Evolutionary conservation across 257 asterid genomes (phyloP).

Genomic region (Marsdenia floribunda): DNA sequence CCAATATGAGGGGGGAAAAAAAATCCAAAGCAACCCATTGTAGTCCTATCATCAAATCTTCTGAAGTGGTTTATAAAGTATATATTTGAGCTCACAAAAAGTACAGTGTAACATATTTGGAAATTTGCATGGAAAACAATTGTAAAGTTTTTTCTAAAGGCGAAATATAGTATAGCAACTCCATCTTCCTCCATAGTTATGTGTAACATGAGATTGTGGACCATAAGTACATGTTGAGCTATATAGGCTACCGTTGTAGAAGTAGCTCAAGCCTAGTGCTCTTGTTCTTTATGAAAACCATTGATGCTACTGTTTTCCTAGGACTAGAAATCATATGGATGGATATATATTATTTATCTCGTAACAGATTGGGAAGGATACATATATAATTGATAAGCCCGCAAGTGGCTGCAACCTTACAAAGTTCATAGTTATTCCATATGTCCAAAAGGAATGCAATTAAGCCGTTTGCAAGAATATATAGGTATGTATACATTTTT

Average conservation of each 20-base stretch:
- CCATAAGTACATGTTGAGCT: not conserved
- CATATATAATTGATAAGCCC: too few relatives aligned
- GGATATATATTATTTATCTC: not conserved
- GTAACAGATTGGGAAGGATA: not conserved
- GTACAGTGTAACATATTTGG: not conserved
- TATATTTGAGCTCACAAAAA: not conserved
- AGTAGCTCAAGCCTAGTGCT: not conserved
- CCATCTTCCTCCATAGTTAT: not conserved
- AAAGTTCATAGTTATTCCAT: too few relatives aligned
- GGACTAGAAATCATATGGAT: not conserved
- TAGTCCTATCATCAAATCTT: not conserved
- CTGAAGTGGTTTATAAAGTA: not conserved
- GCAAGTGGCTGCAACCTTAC: too few relatives aligned
- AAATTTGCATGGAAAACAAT: not conserved
- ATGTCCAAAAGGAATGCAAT: not conserved
- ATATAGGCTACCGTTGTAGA: not conserved
- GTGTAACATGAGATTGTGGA: not conserved
- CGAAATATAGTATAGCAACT: not conserved
- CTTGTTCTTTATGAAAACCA: not conserved
- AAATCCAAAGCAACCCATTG: not conserved
- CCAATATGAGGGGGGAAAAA: not conserved
- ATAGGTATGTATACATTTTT: not conserved
- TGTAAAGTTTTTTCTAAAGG: not conserved
- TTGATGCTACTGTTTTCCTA: not conserved
- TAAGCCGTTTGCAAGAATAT: not conserved